Evolutionary conservation across 106 monocot genomes (phyloP), one percentile per base, ranked within the genome.

Genomic region (Triglochin maritima): DNA sequence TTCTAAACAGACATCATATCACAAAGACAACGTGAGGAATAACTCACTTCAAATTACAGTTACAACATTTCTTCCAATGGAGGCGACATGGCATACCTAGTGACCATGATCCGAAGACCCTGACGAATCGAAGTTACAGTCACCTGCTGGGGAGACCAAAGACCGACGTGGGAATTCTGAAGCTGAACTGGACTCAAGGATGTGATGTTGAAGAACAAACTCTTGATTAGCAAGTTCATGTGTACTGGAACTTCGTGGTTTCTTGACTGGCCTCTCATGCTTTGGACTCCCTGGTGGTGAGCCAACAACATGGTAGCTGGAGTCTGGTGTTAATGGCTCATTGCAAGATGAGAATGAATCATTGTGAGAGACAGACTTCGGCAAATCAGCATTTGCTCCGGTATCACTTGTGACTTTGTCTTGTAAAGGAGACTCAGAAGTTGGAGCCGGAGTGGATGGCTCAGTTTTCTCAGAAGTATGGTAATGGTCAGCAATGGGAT

Each of bases 141-240:
- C 58, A 41, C 53, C 61, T 9, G 48, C 14, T 11, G 74, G 57
- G 16, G 64, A 76, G 16, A 75, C 69, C 46, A 68, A 79, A 42
- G 64, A 72, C 7, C 64, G 81, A 17, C 77, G 77, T 47, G 80
- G 79, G 49, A 84, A 83, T 56, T 76, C 85, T 10, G 82, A 72
- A 10, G 76, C 79, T 2, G 88, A 77, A 71, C 88, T 88, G 9
- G 92, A 92, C 67, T 88, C 88, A 7, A 92, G 80, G 17, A 92
- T 88, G 44, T 78, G 79, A 16, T 78, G 68, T 4, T 77, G 57
- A 14, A 81, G 73, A 17, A 85, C 56, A 9, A 88, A 58, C 3
- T 79, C 82, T 13, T 47, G 71, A 44, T 69, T 74, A 3, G 54
- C 55, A 42, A 59, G 67, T 9, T 47, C 76, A 47, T 53, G 3